phyloP scores from a whole-genome alignment of 2,329 filamentous ascomycete genomes.

The Fusarium musae region DNA sequence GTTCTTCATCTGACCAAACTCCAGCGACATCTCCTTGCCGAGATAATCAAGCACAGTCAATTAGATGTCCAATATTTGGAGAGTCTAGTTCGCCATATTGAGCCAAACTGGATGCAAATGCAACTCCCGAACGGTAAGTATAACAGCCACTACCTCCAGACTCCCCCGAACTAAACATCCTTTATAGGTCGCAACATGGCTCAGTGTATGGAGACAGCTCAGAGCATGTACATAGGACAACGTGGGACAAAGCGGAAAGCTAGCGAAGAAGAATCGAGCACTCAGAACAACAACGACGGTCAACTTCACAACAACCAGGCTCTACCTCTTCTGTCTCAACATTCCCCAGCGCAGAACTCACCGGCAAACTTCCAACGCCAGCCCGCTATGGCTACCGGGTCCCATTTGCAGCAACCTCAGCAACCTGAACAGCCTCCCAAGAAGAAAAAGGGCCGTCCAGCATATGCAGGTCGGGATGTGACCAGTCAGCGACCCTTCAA shows the following conservation, averaged over 20 bases:
- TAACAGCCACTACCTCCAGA: background rate
- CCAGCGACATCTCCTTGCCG: constrained; percentile 68
- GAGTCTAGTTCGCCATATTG: constrained; percentile 58
- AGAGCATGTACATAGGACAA: constrained; percentile 51
- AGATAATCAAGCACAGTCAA: constrained; percentile 67
- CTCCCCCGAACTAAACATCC: background rate
- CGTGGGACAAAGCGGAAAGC: constrained; percentile 48
- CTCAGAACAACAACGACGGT: constrained; percentile 39
- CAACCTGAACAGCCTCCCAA: constrained; percentile 16
- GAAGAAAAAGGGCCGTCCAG: constrained; percentile 60
- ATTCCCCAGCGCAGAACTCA: background rate
- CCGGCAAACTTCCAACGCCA: constrained; percentile 43
- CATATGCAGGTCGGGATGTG: constrained; percentile 56
- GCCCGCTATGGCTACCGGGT: constrained; percentile 14
- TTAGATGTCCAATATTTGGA: constrained; percentile 59
- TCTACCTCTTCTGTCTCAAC: constrained; percentile 2
- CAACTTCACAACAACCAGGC: constrained; percentile 2
- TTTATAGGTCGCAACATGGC: constrained; percentile 59
- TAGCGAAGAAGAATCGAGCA: constrained; percentile 46
- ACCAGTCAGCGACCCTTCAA: constrained; percentile 46
- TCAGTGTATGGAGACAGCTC: constrained; percentile 56
- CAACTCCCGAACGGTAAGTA: constrained; percentile 59
- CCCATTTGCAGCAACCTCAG: constrained; percentile 3
- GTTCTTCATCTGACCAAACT: constrained; percentile 5
- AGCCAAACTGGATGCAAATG: constrained; percentile 60